A percentile compares a stretch with the other conserved stretches of the same genome.
Evolutionary conservation across 2,329 filamentous ascomycete genomes (phyloP).

Genomic region (Beauveria pseudobassiana): DNA sequence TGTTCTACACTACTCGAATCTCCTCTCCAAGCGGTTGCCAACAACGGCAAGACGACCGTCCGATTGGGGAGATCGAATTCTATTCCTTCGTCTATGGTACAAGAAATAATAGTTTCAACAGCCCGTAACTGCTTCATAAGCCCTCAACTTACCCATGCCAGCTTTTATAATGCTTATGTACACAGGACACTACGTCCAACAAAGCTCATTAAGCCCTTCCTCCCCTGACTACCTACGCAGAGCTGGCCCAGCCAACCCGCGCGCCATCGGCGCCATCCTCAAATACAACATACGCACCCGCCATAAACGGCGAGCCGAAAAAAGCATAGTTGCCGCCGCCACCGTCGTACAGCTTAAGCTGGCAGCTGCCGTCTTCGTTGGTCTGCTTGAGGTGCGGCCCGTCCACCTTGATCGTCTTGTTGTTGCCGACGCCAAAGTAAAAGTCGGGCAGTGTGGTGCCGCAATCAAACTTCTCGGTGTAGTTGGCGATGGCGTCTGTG

Average conservation of each 20-base stretch:
- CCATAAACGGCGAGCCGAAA: slow-evolving; percentile 1
- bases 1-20: too few species aligned
- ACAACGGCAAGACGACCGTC: too few species aligned
- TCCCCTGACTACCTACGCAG: background rate
- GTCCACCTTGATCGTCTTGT: slow-evolving; percentile 49
- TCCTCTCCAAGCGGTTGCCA: too few species aligned
- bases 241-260: slow-evolving; percentile 2
- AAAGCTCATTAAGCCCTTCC: too few species aligned
- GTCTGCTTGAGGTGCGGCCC: slow-evolving; percentile 23
- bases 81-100: too few species aligned
- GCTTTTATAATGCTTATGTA: too few species aligned
- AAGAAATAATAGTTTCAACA: too few species aligned
- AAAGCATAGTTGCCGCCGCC: background rate
- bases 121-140: too few species aligned
- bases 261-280: background rate
- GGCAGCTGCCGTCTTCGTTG: background rate
- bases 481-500: slow-evolving; percentile 40
- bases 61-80: too few species aligned
- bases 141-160: too few species aligned
- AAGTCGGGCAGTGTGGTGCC: slow-evolving; percentile 37
- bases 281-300: background rate
- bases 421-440: slow-evolving; percentile 47
- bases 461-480: slow-evolving; percentile 38
- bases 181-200: too few species aligned
- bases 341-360: background rate